A percentile compares a stretch with the other conserved stretches of the same genome.
Conservation (phyloP, 257 asterid genomes). For the Agastache rugosa region DNA sequence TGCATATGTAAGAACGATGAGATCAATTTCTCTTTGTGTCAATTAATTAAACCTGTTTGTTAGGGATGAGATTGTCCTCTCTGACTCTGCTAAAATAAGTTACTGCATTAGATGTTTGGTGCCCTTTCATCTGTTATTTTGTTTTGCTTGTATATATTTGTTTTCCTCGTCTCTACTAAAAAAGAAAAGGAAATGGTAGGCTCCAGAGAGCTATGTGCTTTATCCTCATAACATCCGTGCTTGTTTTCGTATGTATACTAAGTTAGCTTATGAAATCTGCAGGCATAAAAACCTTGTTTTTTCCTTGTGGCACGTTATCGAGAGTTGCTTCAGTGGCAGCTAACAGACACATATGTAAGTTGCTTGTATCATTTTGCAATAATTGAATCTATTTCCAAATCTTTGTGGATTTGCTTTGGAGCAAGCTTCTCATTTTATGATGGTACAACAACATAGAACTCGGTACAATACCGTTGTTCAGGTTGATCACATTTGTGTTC, state of each 20-base stretch:
- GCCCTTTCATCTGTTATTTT: neutral
- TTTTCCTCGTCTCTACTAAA: too few relatives aligned
- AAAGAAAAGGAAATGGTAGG: too few relatives aligned
- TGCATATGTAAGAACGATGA: neutral
- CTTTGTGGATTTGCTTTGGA: neutral
- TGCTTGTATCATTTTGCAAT: conserved; percentile 22
- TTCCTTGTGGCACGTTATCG: conserved; percentile 87
- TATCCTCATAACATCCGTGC: neutral
- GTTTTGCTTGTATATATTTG: neutral
- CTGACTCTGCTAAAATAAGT: neutral
- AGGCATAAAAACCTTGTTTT: conserved; percentile 78
- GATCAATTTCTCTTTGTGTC: neutral
- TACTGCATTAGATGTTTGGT: neutral
- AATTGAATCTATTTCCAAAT: neutral
- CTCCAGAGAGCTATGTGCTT: neutral
- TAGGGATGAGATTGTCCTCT: neutral
- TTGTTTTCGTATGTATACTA: conserved; percentile 12
- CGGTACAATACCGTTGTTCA: neutral
- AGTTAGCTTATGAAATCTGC: conserved; percentile 40
- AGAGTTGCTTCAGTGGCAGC: conserved; percentile 74
- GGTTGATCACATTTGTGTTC: neutral
- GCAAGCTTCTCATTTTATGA: neutral
- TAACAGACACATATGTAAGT: conserved; percentile 78
- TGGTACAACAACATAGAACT: neutral
- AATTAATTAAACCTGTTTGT: neutral